Conservation (phyloP, 2,329 filamentous ascomycete species). For the Aspergillus cejpii region DNA sequence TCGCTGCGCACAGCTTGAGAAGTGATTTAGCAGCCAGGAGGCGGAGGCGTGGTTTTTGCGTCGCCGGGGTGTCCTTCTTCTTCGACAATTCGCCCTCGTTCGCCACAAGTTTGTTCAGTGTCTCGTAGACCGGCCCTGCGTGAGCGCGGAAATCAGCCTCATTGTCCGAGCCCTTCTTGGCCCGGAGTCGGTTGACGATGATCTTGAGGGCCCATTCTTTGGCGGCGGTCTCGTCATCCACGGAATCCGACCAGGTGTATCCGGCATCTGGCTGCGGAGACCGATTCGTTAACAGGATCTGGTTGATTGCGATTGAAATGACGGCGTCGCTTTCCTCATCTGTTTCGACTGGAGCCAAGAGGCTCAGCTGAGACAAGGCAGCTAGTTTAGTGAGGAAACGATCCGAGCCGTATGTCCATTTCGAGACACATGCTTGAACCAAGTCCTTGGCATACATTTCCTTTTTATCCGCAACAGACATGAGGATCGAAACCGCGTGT, state of each 20-base stretch:
- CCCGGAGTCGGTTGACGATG: conserved; percentile 76
- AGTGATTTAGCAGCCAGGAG: conserved; percentile 72
- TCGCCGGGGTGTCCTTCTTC: conserved; percentile 63
- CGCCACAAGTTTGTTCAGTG: conserved; percentile 69
- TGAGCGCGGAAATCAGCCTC: conserved; percentile 44
- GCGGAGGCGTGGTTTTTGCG: conserved; percentile 74
- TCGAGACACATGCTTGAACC: conserved; percentile 65
- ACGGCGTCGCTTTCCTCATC: conserved; percentile 70
- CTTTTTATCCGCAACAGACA: conserved; percentile 68
- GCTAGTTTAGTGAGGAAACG: conserved; percentile 61
- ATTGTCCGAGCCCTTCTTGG: conserved; percentile 46
- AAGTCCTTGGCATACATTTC: conserved; percentile 82
- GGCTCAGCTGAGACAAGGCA: conserved; percentile 59
- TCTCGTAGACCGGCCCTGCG: conserved; percentile 64
- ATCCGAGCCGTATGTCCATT: conserved; percentile 64
- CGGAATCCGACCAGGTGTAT: conserved; percentile 61
- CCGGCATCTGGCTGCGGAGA: conserved; percentile 49
- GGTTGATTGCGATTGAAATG: conserved; percentile 66
- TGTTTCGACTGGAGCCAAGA: conserved; percentile 65
- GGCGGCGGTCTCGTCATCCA: conserved; percentile 74
- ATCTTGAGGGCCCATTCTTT: conserved; percentile 80
- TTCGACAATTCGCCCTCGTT: conserved; percentile 75
- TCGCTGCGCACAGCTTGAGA: conserved; percentile 74
- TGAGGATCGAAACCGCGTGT: conserved; percentile 84
- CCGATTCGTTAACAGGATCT: conserved; percentile 65